phyloP scores from a whole-genome alignment of 768 basidiomycete species.

The Leccinellum rugosiceps region DNA sequence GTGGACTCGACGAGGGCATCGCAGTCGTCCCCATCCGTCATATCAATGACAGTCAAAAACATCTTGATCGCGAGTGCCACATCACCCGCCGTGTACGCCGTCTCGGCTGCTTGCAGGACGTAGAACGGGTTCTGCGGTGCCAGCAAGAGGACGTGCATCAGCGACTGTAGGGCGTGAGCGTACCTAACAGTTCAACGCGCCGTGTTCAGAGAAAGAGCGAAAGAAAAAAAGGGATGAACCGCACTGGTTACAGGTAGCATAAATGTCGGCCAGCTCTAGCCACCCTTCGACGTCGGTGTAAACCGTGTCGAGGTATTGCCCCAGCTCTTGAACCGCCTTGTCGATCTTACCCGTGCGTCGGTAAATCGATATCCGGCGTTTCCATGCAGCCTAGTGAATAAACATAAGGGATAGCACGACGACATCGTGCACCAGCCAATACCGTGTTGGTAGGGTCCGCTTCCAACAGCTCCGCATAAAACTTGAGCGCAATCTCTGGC shows the following conservation, averaged over 20 bases:
- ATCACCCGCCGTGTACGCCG: constrained; percentile 77
- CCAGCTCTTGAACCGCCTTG: constrained; percentile 67
- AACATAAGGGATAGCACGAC: neutral
- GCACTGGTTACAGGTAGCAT: constrained; percentile 71
- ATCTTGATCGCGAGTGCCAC: constrained; percentile 73
- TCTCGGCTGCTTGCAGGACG: constrained; percentile 82
- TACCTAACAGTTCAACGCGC: constrained; percentile 53
- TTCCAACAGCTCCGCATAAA: constrained; percentile 59
- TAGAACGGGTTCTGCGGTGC: constrained; percentile 86
- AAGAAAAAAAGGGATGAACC: constrained; percentile 20
- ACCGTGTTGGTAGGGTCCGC: constrained; percentile 71
- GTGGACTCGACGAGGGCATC: constrained; percentile 49
- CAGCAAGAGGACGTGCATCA: constrained; percentile 79
- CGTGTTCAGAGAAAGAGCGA: neutral
- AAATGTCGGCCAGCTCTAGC: constrained; percentile 82
- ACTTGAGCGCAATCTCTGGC: constrained; percentile 53
- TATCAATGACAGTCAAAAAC: constrained; percentile 77
- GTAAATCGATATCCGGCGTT: constrained; percentile 75
- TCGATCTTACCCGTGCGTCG: constrained; percentile 60
- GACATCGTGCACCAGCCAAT: constrained; percentile 26
- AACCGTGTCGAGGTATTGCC: constrained; percentile 76
- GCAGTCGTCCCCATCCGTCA: constrained; percentile 59
- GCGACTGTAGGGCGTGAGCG: constrained; percentile 62
- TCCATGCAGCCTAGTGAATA: constrained; percentile 56
- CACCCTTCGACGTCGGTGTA: constrained; percentile 88